These are phyloP conservation scores for Fusarium miscanthi DNA, from an alignment of 2,329 filamentous ascomycete species.

Conservation along the genomic window DNA sequence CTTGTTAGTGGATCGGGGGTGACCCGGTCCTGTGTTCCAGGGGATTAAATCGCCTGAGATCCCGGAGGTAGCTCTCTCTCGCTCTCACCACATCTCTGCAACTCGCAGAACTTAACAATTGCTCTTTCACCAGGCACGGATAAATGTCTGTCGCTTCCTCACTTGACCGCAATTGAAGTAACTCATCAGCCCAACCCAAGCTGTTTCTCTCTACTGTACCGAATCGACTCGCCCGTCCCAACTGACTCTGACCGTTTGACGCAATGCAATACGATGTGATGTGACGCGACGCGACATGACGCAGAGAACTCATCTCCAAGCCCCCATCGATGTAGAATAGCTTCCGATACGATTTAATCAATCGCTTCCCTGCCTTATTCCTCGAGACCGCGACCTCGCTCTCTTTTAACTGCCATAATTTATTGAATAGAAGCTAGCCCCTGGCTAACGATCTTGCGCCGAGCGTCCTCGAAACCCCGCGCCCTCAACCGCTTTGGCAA, in stretches of 20 bases:
- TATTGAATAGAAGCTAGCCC: background rate
- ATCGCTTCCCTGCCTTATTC: background rate
- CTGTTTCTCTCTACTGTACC: too few relatives aligned
- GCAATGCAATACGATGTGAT: too few relatives aligned
- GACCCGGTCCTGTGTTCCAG: background rate
- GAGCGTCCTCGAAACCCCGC: too few relatives aligned
- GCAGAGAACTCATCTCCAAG: background rate
- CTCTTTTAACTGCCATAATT: background rate
- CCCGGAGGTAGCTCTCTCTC: background rate
- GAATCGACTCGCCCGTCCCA: background rate
- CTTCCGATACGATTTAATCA: background rate
- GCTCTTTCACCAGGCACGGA: background rate
- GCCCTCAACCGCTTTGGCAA: too few relatives aligned
- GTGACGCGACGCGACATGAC: background rate
- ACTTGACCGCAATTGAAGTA: background rate
- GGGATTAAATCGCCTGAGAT: background rate
- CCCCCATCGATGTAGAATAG: background rate
- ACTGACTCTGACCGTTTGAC: background rate
- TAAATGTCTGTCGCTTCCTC: background rate
- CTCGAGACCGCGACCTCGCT: background rate
- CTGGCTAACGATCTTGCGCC: too few relatives aligned
- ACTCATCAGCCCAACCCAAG: background rate
- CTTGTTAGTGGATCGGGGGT: too few relatives aligned
- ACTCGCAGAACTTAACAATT: background rate
- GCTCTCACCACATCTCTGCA: background rate